Evolutionary conservation across 2,329 filamentous ascomycete species (phyloP).

Genomic region (Diaporthe destruens): DNA sequence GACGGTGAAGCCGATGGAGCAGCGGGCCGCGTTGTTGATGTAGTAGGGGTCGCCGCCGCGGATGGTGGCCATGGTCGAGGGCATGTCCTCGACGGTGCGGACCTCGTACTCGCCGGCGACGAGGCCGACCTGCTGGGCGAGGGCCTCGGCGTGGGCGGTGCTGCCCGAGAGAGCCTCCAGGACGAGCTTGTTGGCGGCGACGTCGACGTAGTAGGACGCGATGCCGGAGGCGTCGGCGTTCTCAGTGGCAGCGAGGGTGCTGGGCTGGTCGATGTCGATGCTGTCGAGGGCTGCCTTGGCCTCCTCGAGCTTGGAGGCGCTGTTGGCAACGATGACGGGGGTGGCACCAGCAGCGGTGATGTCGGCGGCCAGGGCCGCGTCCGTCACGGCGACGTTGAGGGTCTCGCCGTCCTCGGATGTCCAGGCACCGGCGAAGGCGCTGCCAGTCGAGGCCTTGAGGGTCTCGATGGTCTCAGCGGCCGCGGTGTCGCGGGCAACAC

Average conservation of each 20-base stretch:
- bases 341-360: constrained; percentile 26
- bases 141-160: constrained; percentile 19
- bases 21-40: not conserved
- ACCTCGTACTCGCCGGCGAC: not conserved
- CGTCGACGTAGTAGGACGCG: constrained; percentile 21
- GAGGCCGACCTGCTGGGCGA: constrained; percentile 5
- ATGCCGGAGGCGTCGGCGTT: not conserved
- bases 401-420: constrained; percentile 5
- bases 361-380: constrained; percentile 9
- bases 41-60: constrained; percentile 10
- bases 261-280: constrained; percentile 6
- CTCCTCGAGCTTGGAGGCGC: constrained; percentile 17
- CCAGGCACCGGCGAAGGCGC: constrained; percentile 9
- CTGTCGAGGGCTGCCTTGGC: not conserved
- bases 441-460: not conserved
- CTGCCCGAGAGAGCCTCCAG: constrained; percentile 12
- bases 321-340: not conserved
- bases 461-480: constrained; percentile 6
- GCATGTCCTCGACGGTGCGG: not conserved
- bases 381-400: constrained; percentile 18
- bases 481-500: not conserved
- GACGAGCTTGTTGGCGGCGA: constrained; percentile 31
- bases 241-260: not conserved
- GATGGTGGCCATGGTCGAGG: not conserved
- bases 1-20: constrained; percentile 19